Conservation (phyloP, 2,329 filamentous ascomycete genomes). For the Claviceps cyperi region DNA sequence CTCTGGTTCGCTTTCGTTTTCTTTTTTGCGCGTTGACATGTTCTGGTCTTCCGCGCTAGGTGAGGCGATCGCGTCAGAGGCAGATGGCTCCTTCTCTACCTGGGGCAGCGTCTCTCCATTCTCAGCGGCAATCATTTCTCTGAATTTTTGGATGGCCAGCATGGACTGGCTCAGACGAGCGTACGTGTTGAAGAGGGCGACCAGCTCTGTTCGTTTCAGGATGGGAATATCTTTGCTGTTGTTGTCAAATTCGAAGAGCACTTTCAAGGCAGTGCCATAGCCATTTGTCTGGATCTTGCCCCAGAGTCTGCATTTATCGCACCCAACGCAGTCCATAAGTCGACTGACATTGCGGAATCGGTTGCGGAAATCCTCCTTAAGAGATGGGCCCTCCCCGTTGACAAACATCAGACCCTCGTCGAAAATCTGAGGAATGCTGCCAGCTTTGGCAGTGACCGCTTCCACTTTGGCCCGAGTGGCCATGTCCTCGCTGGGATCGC, state of each 20-base stretch:
- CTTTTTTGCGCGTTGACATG: conserved; percentile 20
- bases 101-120: conserved; percentile 22
- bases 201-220: conserved; percentile 79
- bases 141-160: conserved; percentile 59
- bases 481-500: conserved; percentile 64
- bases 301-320: conserved; percentile 97
- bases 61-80: not conserved
- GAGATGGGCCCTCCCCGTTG: conserved; percentile 53
- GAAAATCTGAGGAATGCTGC: conserved; percentile 66
- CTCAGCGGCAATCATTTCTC: conserved; percentile 32
- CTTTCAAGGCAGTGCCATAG: conserved; percentile 87
- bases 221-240: conserved; percentile 49
- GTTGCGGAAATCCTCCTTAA: conserved; percentile 96
- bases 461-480: conserved; percentile 71
- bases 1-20: conserved; percentile 12
- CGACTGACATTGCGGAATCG: conserved; percentile 94
- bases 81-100: not conserved
- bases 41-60: conserved; percentile 18
- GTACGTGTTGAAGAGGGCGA: conserved; percentile 88
- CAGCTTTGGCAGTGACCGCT: conserved; percentile 56
- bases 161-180: conserved; percentile 75
- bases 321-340: conserved; percentile 97
- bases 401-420: conserved; percentile 95
- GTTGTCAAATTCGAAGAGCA: conserved; percentile 84
- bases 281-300: conserved; percentile 92